These are phyloP conservation scores for Alternaria ventricosa DNA, from an alignment of 2,329 filamentous ascomycete genomes.

Conservation along the genomic window DNA sequence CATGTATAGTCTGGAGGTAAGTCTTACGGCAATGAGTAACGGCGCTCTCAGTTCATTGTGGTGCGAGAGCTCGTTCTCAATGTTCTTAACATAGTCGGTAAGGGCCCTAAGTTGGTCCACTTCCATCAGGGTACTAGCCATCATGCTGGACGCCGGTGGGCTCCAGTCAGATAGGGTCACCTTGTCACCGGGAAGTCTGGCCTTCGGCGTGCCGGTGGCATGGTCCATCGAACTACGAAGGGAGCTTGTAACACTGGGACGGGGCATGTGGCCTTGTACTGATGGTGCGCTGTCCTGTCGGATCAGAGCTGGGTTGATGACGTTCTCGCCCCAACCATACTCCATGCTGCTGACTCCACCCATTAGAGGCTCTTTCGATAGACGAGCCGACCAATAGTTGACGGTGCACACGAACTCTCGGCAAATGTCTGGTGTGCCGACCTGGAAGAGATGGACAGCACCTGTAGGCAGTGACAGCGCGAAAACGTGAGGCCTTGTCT, in stretches of 20 bases:
- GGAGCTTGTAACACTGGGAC: conserved; percentile 66
- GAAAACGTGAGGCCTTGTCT: conserved; percentile 89
- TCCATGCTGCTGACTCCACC: conserved; percentile 97
- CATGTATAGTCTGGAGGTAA: neutral
- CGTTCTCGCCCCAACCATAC: conserved; percentile 90
- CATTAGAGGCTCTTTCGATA: conserved; percentile 90
- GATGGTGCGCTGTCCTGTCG: conserved; percentile 46
- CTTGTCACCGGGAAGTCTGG: conserved; percentile 82
- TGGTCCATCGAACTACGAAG: conserved; percentile 66
- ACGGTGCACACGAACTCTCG: conserved; percentile 92
- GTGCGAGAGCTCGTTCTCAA: conserved; percentile 82
- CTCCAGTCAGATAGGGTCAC: conserved; percentile 86
- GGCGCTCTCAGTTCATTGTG: conserved; percentile 89
- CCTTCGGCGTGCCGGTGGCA: conserved; percentile 62
- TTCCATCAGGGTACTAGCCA: conserved; percentile 79
- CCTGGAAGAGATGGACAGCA: conserved; percentile 97
- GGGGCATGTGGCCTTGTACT: conserved; percentile 45
- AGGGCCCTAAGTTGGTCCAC: conserved; percentile 80
- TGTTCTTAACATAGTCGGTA: conserved; percentile 78
- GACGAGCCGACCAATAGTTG: conserved; percentile 96
- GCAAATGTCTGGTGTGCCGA: conserved; percentile 91
- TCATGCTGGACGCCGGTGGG: conserved; percentile 88
- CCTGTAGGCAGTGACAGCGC: conserved; percentile 89
- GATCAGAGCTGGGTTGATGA: conserved; percentile 67
- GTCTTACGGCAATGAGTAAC: conserved; percentile 78